Evolutionary conservation across 2,329 filamentous ascomycete genomes (phyloP).

Genomic region (Arachnomyces sp.): DNA sequence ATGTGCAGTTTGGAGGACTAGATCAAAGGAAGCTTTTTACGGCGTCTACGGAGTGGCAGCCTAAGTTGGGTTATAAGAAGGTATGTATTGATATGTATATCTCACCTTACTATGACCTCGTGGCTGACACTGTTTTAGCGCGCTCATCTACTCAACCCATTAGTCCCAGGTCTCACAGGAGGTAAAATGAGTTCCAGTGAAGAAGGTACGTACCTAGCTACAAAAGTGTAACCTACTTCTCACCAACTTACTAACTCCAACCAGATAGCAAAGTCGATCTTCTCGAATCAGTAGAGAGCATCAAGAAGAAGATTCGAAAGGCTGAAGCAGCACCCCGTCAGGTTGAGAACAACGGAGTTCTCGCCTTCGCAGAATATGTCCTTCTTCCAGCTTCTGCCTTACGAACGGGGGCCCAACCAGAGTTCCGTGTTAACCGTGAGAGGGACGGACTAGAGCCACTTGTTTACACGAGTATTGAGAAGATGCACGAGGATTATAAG

Average conservation of each 20-base stretch:
- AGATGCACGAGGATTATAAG: constrained; percentile 71
- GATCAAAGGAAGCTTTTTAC: constrained; percentile 89
- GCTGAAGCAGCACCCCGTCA: constrained; percentile 68
- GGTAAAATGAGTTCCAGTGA: constrained; percentile 82
- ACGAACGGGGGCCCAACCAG: constrained; percentile 22
- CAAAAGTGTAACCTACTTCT: constrained; percentile 1
- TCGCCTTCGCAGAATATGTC: constrained; percentile 80
- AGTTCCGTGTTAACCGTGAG: constrained; percentile 60
- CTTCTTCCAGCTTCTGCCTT: constrained; percentile 69
- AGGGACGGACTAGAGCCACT: constrained; percentile 62
- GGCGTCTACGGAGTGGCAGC: constrained; percentile 74
- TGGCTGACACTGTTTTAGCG: constrained; percentile 31
- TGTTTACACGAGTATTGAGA: constrained; percentile 65
- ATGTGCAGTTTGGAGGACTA: constrained; percentile 75
- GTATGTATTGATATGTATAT: constrained; percentile 18
- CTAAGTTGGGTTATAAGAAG: constrained; percentile 75
- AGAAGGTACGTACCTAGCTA: constrained; percentile 21
- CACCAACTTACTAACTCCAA: constrained; percentile 1
- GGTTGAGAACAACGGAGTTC: constrained; percentile 62
- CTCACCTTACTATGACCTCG: constrained; percentile 22
- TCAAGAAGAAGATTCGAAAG: constrained; percentile 79
- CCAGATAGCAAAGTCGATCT: constrained; percentile 83
- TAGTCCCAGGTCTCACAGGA: constrained; percentile 76
- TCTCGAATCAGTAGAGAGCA: constrained; percentile 65
- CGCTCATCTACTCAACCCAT: constrained; percentile 70